Percentiles rank a stretch among this genome's conserved stretches.
phyloP scores from a whole-genome alignment of 148 eudicot genomes.

The Bassia scoparia region DNA sequence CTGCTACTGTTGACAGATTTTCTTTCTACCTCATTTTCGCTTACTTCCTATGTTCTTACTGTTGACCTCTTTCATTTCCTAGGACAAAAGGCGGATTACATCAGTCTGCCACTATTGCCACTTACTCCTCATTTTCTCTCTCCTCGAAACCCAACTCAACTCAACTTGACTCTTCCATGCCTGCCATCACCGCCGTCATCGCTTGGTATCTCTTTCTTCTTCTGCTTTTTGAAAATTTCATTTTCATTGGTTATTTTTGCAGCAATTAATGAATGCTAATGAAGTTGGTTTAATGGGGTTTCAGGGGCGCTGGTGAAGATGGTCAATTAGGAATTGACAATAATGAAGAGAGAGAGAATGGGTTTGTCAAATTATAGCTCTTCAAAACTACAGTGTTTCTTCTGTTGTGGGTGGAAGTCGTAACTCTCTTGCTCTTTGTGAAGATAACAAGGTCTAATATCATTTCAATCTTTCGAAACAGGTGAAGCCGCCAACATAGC shows the following conservation, averaged over 20 bases:
- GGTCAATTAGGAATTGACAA: constrained; percentile 87
- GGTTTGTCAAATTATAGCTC: constrained; percentile 59
- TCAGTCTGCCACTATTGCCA: constrained; percentile 9
- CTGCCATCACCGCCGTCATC: constrained; percentile 54
- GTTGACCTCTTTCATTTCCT: constrained; percentile 13
- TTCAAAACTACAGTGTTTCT: constrained; percentile 39
- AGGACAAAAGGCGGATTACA: constrained; percentile 80
- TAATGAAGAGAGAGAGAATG: constrained; percentile 77
- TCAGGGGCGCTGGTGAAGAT: constrained; percentile 96
- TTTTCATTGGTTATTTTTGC: neutral
- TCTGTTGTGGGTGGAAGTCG: constrained; percentile 95
- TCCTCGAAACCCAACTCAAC: neutral
- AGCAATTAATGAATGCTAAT: neutral
- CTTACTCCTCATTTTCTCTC: constrained; percentile 6
- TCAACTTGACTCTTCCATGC: constrained; percentile 16
- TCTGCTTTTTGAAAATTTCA: neutral
- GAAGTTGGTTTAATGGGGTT: neutral
- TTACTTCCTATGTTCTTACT: too few species aligned
- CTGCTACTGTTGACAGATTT: neutral
- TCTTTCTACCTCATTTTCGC: neutral
- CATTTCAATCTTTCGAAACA: neutral
- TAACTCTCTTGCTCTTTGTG: constrained; percentile 88
- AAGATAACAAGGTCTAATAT: constrained; percentile 95
- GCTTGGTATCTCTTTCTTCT: constrained; percentile 49
- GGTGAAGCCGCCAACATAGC: too few species aligned